Conservation (phyloP, 352 stramenopile genomes). For the Chrysophaeum taylorii region DNA sequence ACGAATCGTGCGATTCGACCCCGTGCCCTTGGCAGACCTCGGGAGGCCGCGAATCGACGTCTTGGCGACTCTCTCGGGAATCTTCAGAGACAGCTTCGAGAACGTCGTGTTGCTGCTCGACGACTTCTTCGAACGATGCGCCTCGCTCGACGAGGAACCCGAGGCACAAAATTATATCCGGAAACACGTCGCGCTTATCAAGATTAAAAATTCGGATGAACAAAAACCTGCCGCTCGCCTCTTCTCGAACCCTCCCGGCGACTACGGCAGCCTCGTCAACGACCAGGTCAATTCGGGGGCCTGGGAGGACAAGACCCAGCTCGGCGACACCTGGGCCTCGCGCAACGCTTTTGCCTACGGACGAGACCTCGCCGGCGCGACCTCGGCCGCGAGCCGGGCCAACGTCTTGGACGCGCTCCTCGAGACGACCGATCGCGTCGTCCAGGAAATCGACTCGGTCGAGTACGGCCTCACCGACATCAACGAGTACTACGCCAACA, state of each 20-base stretch:
- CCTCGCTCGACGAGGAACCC: constrained; percentile 38
- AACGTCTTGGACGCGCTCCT: constrained; percentile 49
- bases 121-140: constrained; percentile 48
- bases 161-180: constrained; percentile 55
- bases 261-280: constrained; percentile 20
- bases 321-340: constrained; percentile 42
- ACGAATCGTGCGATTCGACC: constrained; percentile 43
- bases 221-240: constrained; percentile 39
- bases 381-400: constrained; percentile 34
- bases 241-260: constrained; percentile 40
- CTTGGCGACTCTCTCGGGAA: constrained; percentile 48
- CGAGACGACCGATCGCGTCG: constrained; percentile 49
- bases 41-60: constrained; percentile 49
- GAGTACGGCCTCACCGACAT: constrained; percentile 60
- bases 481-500: constrained; percentile 52
- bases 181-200: constrained; percentile 40
- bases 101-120: constrained; percentile 59
- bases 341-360: constrained; percentile 47
- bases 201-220: constrained; percentile 27
- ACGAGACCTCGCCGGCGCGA: constrained; percentile 28
- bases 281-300: constrained; percentile 22
- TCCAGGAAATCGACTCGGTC: constrained; percentile 56
- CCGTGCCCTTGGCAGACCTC: constrained; percentile 48
- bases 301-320: constrained; percentile 42
- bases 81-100: constrained; percentile 57